Conservation (phyloP, 2,329 filamentous ascomycete species). For the Exophiala xenobiotica region DNA sequence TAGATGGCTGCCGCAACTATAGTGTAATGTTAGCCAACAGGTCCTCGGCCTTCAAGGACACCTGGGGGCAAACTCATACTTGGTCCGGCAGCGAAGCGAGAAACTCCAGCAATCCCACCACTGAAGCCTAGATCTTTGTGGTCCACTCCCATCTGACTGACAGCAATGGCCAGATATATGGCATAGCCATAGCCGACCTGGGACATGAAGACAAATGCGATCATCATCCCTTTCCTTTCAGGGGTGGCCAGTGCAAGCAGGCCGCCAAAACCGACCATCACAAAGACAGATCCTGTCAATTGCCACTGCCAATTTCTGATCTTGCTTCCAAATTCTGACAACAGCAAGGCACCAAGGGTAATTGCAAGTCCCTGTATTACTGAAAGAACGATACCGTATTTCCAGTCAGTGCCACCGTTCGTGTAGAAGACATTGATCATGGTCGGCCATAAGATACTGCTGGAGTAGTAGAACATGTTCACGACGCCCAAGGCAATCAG, state of each 20-base stretch:
- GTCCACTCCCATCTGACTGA: slow-evolving; percentile 51
- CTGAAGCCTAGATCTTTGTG: slow-evolving; percentile 50
- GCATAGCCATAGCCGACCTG: slow-evolving; percentile 50
- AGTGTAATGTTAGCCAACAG: neutral
- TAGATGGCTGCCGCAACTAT: slow-evolving; percentile 44
- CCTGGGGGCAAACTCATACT: slow-evolving; percentile 13
- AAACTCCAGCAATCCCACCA: slow-evolving; percentile 46
- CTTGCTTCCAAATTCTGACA: slow-evolving; percentile 43
- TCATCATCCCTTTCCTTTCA: slow-evolving; percentile 46
- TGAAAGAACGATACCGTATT: slow-evolving; percentile 40
- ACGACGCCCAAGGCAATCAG: slow-evolving; percentile 48
- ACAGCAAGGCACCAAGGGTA: slow-evolving; percentile 42
- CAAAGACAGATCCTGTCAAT: slow-evolving; percentile 42
- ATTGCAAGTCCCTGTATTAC: slow-evolving; percentile 49
- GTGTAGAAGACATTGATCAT: slow-evolving; percentile 50
- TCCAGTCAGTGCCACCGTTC: slow-evolving; percentile 37
- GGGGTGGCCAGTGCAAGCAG: slow-evolving; percentile 47
- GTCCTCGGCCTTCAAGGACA: neutral
- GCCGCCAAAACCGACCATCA: slow-evolving; percentile 52
- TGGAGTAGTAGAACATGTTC: slow-evolving; percentile 55
- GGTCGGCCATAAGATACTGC: slow-evolving; percentile 48
- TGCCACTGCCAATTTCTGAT: slow-evolving; percentile 51
- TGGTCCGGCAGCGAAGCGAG: slow-evolving; percentile 45
- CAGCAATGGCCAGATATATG: slow-evolving; percentile 49
- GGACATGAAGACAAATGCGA: slow-evolving; percentile 49